Base-by-base conservation (phyloP, 129 eudicot genomes). In the Escallonia rubra region DNA sequence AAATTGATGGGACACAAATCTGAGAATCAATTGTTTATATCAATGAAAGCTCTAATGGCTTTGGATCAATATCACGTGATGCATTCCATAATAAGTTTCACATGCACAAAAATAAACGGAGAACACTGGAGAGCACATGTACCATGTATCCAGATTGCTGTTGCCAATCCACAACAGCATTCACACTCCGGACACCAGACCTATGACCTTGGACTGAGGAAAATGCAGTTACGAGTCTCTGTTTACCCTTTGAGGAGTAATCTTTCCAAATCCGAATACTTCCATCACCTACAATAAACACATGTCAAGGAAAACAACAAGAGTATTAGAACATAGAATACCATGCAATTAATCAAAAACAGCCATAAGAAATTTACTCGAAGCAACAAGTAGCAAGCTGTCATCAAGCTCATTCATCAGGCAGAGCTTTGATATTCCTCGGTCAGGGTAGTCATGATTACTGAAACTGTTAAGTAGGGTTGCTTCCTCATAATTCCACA, bases 131-230 rank as follows among this genome's bases (percentile, higher is more conserved):
- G 34, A 54, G 3, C 5, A n/a, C 50, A 42, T 56, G 41, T 81
- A 91, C 99, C 90, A 93, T 81, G 83, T 79, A 86, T 68, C 99
- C 99, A 71, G 99, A 93, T 70, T 85, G 92, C 74, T 93, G 99
- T 81, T 93, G 99, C 99, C 99, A 93, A 84, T 93, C 99, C 77
- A 93, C 96, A 54, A 93, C 96, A 47, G 95, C 96, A 59, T 81
- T 86, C 41, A 86, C 85, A 80, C 90, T 80, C 45, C 96, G 82
- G 41, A 77, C 90, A 70, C 87, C 87, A 58, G 93, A 95, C 67
- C 86, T 85, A 68, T 84, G 92, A 59, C 95, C 99, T 68, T 87
- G 99, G 65, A 93, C 67, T 14, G 99, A 82, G 48, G 96, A 80
- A 65, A 93, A 93, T 2, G 96, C 99, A 74, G 99, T 86, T 68